These are phyloP conservation scores for Sesbania bispinosa DNA, from an alignment of 306 rosid species.

Conservation along the genomic window DNA sequence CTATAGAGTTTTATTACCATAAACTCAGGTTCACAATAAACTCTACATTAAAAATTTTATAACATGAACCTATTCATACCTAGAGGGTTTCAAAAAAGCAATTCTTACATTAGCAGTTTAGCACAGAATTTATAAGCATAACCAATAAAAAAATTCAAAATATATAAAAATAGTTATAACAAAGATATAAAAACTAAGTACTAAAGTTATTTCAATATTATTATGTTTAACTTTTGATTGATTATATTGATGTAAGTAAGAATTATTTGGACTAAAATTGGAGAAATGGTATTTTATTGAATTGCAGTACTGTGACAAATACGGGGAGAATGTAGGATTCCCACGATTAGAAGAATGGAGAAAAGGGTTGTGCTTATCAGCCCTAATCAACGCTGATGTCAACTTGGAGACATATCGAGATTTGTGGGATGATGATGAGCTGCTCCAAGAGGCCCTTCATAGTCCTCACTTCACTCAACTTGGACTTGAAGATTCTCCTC, in stretches of 20 bases:
- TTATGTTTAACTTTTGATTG: no score
- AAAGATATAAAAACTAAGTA: neutral
- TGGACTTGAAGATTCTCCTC: slow-evolving; percentile 30
- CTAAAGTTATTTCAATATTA: neutral
- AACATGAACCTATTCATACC: neutral
- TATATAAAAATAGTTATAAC: neutral
- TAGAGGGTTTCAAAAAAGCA: neutral
- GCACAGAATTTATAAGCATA: neutral
- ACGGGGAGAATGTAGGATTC: slow-evolving; percentile 62
- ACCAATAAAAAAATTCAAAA: neutral
- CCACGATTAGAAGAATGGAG: slow-evolving; percentile 91
- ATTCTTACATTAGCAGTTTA: no score
- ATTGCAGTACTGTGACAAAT: slow-evolving; percentile 80
- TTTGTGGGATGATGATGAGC: slow-evolving; percentile 65
- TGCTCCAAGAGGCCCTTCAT: slow-evolving; percentile 71
- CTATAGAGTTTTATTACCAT: neutral
- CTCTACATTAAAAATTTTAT: neutral
- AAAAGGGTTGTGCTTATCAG: slow-evolving; percentile 57
- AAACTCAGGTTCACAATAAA: neutral
- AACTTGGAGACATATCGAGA: slow-evolving; percentile 83
- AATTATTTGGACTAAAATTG: neutral
- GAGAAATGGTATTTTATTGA: neutral
- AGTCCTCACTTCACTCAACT: slow-evolving; percentile 87
- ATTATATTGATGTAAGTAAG: no score
- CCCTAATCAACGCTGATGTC: slow-evolving; percentile 36